Evolutionary conservation across 441 rosid genomes (phyloP), one percentile per base, ranked within the genome.

Genomic region (Manihot esculenta): DNA sequence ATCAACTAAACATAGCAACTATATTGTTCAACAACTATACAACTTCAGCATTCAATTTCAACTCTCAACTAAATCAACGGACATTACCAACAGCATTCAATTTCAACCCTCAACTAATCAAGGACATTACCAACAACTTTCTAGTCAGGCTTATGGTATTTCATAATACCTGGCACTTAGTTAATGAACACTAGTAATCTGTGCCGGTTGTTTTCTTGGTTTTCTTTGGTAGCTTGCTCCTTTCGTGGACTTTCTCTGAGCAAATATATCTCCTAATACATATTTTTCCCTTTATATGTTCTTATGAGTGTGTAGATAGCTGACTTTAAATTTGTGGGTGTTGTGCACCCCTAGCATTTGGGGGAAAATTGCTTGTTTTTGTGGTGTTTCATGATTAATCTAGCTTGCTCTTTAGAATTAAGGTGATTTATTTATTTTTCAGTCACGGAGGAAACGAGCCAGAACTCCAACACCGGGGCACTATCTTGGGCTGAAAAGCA

Each of bases 401-500:
- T 35, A 5, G 41, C 3, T 35, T 35, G 41, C 7, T 4, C 41
- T 35, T 2, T 2, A 23, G 55, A 58, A 75, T 68, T 74, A 59
- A 80, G 66, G 57, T 78, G 76, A 77, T 82, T 63, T 71, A 11
- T 83, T 62, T 76, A 27, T 49, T 66, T 85, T 84, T 81, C 97
- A 94, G 98, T 94, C 99, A 42, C 84, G 97, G 62, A 90, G 99
- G 85, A 94, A 87, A 76, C 87, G 98, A 18, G 82, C 98, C 11
- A 88, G 99, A 81, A 92, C 99, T 67, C 99, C 99, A 55, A 94
- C 99, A 10, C 97, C 99, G 3, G 99, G 99, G 59, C 98, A 94
- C 81, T 94, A 94, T 83, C 98, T 94, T 75, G 99, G 99, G 68
- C 78, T 94, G 82, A 94, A 94, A 82, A 94, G 82, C 74, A 76